Percentiles rank a stretch among this genome's conserved stretches.
phyloP scores from a whole-genome alignment of 371 early-diverging fungal species.

The Gilbertella persicaria region DNA sequence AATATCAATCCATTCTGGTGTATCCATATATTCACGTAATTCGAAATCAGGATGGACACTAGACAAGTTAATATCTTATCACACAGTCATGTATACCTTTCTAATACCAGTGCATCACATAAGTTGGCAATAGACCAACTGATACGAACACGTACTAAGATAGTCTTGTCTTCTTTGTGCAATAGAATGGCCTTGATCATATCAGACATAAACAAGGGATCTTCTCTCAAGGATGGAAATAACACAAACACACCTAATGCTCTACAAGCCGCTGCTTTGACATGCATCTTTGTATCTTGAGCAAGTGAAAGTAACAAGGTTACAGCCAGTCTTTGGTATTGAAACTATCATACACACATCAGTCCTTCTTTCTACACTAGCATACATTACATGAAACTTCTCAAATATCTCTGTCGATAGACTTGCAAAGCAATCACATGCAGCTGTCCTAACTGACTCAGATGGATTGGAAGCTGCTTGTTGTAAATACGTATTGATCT shows the following conservation, averaged over 20 bases:
- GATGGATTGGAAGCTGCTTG: conserved; percentile 42
- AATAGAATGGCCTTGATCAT: conserved; percentile 49
- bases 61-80: neutral
- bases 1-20: conserved; percentile 47
- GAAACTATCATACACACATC: conserved; percentile 25
- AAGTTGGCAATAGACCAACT: conserved; percentile 82
- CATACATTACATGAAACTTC: conserved; percentile 36
- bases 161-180: conserved; percentile 49
- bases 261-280: conserved; percentile 71
- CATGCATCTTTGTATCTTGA: conserved; percentile 54
- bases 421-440: conserved; percentile 66
- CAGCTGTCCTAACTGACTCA: conserved; percentile 52
- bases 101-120: conserved; percentile 63
- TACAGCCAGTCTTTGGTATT: conserved; percentile 48
- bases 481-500: conserved; percentile 53
- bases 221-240: conserved; percentile 60
- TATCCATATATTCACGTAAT: conserved; percentile 39
- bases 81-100: too few relatives aligned
- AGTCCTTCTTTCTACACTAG: neutral
- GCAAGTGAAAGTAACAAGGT: conserved; percentile 56
- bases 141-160: conserved; percentile 66
- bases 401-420: conserved; percentile 52
- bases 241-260: conserved; percentile 69
- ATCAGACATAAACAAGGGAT: conserved; percentile 58
- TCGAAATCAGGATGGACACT: conserved; percentile 34